Evolutionary conservation across 768 basidiomycete species (phyloP), one percentile per base, ranked within the genome.

Genomic region (Macrolepiota fuliginosa): DNA sequence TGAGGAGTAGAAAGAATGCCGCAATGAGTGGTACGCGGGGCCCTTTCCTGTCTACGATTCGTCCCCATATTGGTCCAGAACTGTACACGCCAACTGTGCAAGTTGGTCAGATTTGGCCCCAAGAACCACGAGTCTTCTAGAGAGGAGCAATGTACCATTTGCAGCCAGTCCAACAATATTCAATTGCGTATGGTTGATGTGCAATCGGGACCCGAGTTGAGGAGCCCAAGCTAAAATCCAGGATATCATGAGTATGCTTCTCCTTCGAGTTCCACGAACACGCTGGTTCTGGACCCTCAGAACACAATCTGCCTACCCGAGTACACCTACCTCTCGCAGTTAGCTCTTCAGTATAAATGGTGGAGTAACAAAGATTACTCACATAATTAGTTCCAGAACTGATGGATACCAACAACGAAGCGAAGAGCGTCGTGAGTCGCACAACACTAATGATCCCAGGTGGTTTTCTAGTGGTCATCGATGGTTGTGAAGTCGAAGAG

Each of bases 91-190:
- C 94, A 54, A 92, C 88, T 89, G 69, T 62, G 35, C 47, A 60
- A 39, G 46, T 19, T 25, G 17, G 39, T 56, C 25, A 25, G 24
- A 46, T 24, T 1, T 13, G 19, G 47, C 2, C 37, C 29, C n/a
- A 15, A 35, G 22, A 54, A 54, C 29, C 29, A 36, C 40, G 39
- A 36, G 13, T 61, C 35, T 25, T n/a, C 52, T 36, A 17, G 5
- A 2, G 64, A 59, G 22, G 32, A 46, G 22, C 15, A n/a, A 58
- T 86, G 62, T 67, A 92, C 90, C 70, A 66, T 89, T 92, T n/a
- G 86, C 90, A 1, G 87, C 89, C n/a, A 90, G 76, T 15, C 85
- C 93, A 17, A 96, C 83, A 37, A 94, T 71, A 66, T 96, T 96
- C 37, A 93, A 77, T 61, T 90, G 85, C 0, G 94, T 96, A 58